phyloP scores from a whole-genome alignment of 805 yeast species.

The Lipomyces sp. region DNA sequence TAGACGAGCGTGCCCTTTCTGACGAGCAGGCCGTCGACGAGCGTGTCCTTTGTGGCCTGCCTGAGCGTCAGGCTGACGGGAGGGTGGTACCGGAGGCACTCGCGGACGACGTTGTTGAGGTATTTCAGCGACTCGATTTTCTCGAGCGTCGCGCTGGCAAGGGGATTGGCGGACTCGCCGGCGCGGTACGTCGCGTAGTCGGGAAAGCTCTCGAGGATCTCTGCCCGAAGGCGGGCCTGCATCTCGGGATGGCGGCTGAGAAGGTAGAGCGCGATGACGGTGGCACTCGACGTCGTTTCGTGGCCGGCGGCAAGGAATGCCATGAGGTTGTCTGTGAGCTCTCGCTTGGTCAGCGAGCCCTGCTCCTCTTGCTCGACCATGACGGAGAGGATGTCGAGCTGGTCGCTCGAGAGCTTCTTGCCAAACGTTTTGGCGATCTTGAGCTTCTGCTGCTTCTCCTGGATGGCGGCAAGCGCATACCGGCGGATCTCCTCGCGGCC shows the following conservation, averaged over 20 bases:
- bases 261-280: conserved; percentile 11
- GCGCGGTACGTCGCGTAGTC: not conserved
- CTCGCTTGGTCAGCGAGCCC: conserved; percentile 6
- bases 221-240: conserved; percentile 15
- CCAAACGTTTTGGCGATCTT: conserved; percentile 19
- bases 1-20: conserved; percentile 6
- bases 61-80: conserved; percentile 20
- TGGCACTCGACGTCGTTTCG: conserved; percentile 23
- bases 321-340: conserved; percentile 18
- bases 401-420: conserved; percentile 1
- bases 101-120: conserved; percentile 19
- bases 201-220: conserved; percentile 15
- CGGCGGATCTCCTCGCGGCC: conserved; percentile 2
- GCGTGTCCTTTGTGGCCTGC: conserved; percentile 7
- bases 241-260: conserved; percentile 15
- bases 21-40: conserved; percentile 11
- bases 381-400: conserved; percentile 14
- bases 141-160: conserved; percentile 8
- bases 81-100: conserved; percentile 14
- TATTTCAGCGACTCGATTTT: conserved; percentile 14
- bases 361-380: conserved; percentile 14
- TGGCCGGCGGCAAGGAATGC: conserved; percentile 29
- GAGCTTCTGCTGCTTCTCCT: conserved; percentile 18
- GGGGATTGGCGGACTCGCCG: not conserved
- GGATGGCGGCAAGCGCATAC: conserved; percentile 9